Evolutionary conservation across 2,329 filamentous ascomycete genomes (phyloP), one percentile per base, ranked within the genome.

Genomic region (Apiospora sp.): DNA sequence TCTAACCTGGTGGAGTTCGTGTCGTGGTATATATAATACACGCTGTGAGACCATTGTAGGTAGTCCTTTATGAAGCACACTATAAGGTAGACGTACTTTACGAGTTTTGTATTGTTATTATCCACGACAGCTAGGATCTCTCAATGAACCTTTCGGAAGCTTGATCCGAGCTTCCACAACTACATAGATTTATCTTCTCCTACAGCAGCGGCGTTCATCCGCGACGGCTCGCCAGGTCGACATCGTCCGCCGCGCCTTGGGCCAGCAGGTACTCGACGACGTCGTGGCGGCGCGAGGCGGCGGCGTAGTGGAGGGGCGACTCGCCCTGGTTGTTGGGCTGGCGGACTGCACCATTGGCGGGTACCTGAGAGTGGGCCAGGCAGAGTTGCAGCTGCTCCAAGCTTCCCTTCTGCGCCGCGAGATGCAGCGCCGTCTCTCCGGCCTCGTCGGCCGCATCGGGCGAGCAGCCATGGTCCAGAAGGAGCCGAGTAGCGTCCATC

Each of bases 151-250:
- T 7, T 37, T 37, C 14, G 16, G 19, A 19, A 7, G 44, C 14
- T 46, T 22, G 19, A 46, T 19, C 14, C 14, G 16, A 46, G 19
- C 44, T 4, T 46, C 44, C 6, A 19, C 6, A 2, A 4, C 16
- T 46, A 46, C 44, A 16, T 46, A 46, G 44, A 16, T 16, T 37
- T 3, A 37, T 37, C 44, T 48, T 6, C 22, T 19, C 16, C 16
- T 72, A 74, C 2, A 74, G 70, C n/a, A 73, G 44, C 43, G 72
- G 72, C 69, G 72, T 74, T 67, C 70, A 72, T 41, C 73, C 69
- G 58, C 68, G 68, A 22, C 54, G 54, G 70, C 67, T 73, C 30
- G 68, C 67, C 37, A 30, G 22, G 24, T 71, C 68, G 43, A 73
- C 70, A 44, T 74, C 68, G 41, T 30, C 54, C 1, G 30, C 67